Evolutionary conservation across 2,329 filamentous ascomycete species (phyloP), one percentile per base, ranked within the genome.

Genomic region (Xylariaceae sp.): DNA sequence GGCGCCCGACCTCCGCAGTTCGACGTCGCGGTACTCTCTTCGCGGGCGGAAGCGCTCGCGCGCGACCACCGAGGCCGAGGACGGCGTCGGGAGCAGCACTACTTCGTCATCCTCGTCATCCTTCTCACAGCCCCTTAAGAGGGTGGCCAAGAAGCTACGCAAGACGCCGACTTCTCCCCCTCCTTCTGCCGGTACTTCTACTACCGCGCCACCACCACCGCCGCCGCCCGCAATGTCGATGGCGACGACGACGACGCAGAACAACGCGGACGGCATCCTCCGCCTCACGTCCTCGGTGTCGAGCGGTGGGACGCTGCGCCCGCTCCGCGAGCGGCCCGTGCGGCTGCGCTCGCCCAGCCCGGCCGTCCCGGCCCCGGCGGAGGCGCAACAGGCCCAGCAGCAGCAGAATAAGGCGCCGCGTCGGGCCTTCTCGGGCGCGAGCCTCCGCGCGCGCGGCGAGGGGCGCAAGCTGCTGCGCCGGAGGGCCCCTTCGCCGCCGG

Each of bases 1-100:
- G 12, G 27, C 23, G 16, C 39, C 36, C 2, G 41, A 41, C 4
- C 37, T 43, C 12, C 35, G 38, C 25, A 38, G 38, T 19, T 47
- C 38, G 5, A 38, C 47, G 7, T 50, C 49, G 6, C 49, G 46
- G 8, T 39, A 44, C 26, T 31, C 41, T 1, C 45, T 52, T 5
- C 60, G 69, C 19, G 71, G 72, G 31, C 73, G 64, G 32, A 75
- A 75, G 53, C 68, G 72, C 24, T 57, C 55, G 16, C 57, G 59
- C n/a, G 52, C 51, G 1, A 57, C 59, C 3, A 54, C 57, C 11
- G 58, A 60, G 27, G 11, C 14, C 27, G 27, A 16, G 13, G 27
- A 29, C 24, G 27, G 27, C 25, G n/a, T n/a, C n/a, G 25, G 25
- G 8, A 10, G 25, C 27, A 16, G 27, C 27, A 14, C 6, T 14